These are phyloP conservation scores for Niebla homalea DNA, from an alignment of 495 filamentous ascomycete species.

Conservation along the genomic window DNA sequence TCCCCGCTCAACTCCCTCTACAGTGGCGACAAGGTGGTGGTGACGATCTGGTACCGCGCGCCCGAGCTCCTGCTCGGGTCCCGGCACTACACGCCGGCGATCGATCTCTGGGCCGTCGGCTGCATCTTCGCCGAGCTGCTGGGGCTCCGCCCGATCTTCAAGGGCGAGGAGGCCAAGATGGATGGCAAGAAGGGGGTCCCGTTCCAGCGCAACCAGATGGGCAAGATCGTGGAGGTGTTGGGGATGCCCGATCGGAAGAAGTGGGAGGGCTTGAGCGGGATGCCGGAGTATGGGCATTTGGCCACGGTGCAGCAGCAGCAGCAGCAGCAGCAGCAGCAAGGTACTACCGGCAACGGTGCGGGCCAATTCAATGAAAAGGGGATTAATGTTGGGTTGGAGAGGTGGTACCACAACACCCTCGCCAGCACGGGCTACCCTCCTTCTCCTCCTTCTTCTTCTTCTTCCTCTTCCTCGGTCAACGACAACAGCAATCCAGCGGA, in stretches of 20 bases:
- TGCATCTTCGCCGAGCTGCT: conserved; percentile 96
- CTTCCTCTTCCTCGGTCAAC: conserved; percentile 30
- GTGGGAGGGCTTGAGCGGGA: conserved; percentile 69
- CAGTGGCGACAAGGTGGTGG: conserved; percentile 93
- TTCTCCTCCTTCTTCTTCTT: conserved; percentile 34
- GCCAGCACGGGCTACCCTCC: conserved; percentile 45
- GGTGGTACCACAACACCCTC: conserved; percentile 44
- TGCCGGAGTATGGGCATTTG: conserved; percentile 72
- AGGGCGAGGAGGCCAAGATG: conserved; percentile 98
- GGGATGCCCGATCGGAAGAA: conserved; percentile 77
- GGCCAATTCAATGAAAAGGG: conserved; percentile 26
- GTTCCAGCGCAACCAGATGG: conserved; percentile 97
- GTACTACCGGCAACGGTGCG: conserved; percentile 19
- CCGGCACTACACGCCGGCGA: conserved; percentile 87
- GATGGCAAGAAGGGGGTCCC: conserved; percentile 93
- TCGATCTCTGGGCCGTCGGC: conserved; percentile 94
- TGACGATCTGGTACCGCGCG: conserved; percentile 98
- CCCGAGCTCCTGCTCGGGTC: conserved; percentile 86
- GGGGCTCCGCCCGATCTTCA: conserved; percentile 88
- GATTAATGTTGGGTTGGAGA: conserved; percentile 49
- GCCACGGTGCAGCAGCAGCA: conserved; percentile 33
- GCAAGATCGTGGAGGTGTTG: conserved; percentile 93
- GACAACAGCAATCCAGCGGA: conserved; percentile 35
- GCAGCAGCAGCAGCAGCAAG: background rate
- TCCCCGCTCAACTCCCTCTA: conserved; percentile 86